Base-by-base conservation (phyloP, 805 yeast species). In the Cyberlindnera euphorbiiphila region DNA sequence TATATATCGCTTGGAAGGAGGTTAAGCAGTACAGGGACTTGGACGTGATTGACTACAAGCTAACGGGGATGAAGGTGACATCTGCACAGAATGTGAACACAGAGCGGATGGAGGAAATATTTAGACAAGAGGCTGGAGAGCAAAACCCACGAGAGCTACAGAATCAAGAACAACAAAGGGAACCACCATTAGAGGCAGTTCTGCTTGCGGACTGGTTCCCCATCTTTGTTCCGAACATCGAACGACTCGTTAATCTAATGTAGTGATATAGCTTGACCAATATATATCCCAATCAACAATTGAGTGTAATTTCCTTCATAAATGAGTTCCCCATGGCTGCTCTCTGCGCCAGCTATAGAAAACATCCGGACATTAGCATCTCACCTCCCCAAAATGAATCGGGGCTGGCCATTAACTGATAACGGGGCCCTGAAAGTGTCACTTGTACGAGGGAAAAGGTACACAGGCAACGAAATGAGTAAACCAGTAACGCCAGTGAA, bases 401-500 rank as follows among this genome's bases (percentile, higher is more conserved):
- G n/a, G n/a, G n/a, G n/a, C n/a, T n/a, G n/a, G n/a, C n/a, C n/a
- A n/a, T n/a, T n/a, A n/a, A 22, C 23, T 31, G 27, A 22, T 20
- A 31, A 31, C 27, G 25, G 14, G 10, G 14, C 6, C 8, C 14
- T 20, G 14, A 7, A 5, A 13, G 7, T 5, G 18, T n/a, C 18
- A 10, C n/a, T 13, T n/a, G 5, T 21, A 21, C 18, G 17, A 32
- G 12, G 20, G 16, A 27, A 10, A 18, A 13, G 21, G 4, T 26
- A 14, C 25, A 14, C n/a, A n/a, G n/a, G n/a, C n/a, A 5, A 30
- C 33, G 25, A 20, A 13, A 45, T 45, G 49, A 39, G 44, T 34
- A 50, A 46, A 29, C 69, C 79, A 50, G 62, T 82, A 34, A 81
- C 84, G 20, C 75, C 89, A 12, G 95, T 91, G 38, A 91, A 91